These are phyloP conservation scores for Fusarium gaditjirri DNA, from an alignment of 2,329 filamentous ascomycete species.

Conservation along the genomic window DNA sequence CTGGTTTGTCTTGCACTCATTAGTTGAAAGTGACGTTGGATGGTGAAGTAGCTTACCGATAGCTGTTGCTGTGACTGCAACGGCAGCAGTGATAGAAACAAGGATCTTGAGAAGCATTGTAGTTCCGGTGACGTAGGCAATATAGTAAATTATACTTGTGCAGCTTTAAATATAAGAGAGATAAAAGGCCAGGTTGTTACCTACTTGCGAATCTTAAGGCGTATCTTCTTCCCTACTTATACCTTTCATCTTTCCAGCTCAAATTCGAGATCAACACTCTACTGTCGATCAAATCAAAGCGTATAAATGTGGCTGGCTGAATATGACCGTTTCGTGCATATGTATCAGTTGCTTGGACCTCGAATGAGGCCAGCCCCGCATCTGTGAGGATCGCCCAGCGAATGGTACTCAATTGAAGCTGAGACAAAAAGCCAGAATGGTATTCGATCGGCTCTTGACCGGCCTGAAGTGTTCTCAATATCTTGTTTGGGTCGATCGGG, in stretches of 20 bases:
- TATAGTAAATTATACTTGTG: not conserved
- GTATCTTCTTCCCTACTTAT: not conserved
- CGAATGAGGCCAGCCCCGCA: not conserved
- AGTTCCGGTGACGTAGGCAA: rapidly evolving
- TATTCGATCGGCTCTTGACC: not conserved
- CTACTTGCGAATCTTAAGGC: not conserved
- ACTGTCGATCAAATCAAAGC: not conserved
- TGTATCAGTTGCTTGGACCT: not conserved
- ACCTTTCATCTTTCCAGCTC: not conserved
- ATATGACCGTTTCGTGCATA: not conserved
- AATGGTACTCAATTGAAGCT: not conserved
- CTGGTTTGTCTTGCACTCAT: not conserved
- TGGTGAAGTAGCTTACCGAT: not conserved
- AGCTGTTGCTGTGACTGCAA: not conserved
- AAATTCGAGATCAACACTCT: not conserved
- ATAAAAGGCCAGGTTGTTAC: rapidly evolving
- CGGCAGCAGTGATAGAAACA: not conserved
- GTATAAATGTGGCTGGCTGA: not conserved
- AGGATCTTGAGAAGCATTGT: not conserved
- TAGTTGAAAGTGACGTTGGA: not conserved
- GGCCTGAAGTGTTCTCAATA: not conserved
- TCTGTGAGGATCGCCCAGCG: not conserved
- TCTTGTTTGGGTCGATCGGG: not conserved
- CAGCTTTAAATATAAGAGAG: not conserved
- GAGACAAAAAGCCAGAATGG: not conserved